These are phyloP conservation scores for Cadophora gregata DNA, from an alignment of 2,329 filamentous ascomycete genomes.

Conservation along the genomic window DNA sequence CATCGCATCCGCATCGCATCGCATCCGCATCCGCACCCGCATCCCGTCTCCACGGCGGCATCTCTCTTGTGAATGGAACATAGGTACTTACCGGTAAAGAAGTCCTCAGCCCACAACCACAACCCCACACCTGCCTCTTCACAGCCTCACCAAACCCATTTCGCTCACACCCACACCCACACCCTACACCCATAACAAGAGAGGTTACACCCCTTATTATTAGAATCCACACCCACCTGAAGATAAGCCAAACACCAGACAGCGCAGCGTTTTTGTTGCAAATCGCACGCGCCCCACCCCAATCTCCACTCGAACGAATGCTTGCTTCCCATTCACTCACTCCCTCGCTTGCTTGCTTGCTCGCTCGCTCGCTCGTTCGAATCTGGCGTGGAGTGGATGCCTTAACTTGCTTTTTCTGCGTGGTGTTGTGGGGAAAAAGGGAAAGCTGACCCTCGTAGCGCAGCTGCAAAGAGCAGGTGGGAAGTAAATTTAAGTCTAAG, in stretches of 20 bases:
- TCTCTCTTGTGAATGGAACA: too few species aligned
- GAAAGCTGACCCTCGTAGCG: too few species aligned
- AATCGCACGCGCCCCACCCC: conserved; percentile 15
- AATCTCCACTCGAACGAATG: conserved; percentile 11
- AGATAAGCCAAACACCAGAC: conserved; percentile 2
- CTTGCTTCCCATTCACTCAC: conserved; percentile 8
- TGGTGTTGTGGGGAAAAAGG: neutral
- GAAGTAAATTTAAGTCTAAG: too few species aligned
- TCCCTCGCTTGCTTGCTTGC: neutral
- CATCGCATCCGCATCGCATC: neutral
- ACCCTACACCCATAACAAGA: neutral
- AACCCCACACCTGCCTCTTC: conserved; percentile 5
- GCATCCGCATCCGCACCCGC: neutral
- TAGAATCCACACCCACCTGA: neutral
- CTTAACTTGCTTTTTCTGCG: neutral
- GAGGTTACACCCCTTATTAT: neutral
- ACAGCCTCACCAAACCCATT: neutral
- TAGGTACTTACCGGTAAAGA: too few species aligned
- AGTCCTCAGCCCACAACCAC: conserved; percentile 13
- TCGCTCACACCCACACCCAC: neutral
- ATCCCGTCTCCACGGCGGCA: too few species aligned
- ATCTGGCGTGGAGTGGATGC: neutral
- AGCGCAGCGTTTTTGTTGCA: conserved; percentile 14
- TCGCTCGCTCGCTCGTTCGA: too few species aligned
- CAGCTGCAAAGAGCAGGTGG: too few species aligned